Evolutionary conservation across 495 filamentous ascomycete genomes (phyloP), one percentile per base, ranked within the genome.

Genomic region (Podospora bellae-mahoneyi): DNA sequence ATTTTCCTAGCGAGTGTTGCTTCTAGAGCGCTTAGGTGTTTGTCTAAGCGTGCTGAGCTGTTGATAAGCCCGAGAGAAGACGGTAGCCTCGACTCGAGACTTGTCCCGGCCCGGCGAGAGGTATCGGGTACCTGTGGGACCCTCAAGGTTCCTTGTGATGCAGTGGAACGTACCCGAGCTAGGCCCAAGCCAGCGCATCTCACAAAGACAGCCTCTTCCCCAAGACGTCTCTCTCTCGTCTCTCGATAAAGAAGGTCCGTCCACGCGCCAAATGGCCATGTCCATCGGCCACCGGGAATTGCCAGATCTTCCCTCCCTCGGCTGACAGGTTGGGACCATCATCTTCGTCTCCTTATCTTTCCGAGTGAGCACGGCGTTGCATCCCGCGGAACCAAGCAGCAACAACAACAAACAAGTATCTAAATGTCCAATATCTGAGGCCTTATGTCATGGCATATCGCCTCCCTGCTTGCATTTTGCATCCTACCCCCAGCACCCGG

Each of bases 41-140:
- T 32, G 30, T 32, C 30, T 32, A 32, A 5, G 30, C 30, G 7
- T 7, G 7, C 4, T 32, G 7, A 32, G 30, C 30, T 32, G 30
- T 32, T 32, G 30, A 32, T 48, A 48, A 48, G 39, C 39, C 39
- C 39, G 39, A 48, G 39, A 48, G 39, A 16, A 48, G 39, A 16
- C 39, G 3, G 30, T 32, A 32, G 30, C 7, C 4, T 32, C 4
- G 30, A 4, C 30, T 32, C 30, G 1, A 32, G 30, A 32, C 30
- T 32, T 7, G 39, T 48, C 7, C 39, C 39, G 39, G 39, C 5
- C 39, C 39, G 39, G 39, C 61, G 23, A n/a, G 27, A 32, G 54
- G 26, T 63, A 62, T 48, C 60, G 48, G 60, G 20, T 68, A 63
- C 66, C 26, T 64, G 34, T 65, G 53, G 26, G 53, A 13, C 48